Percentiles rank a stretch among this genome's conserved stretches.
Evolutionary conservation across 805 yeast species (phyloP).

Genomic region (Blastobotrys parvus): DNA sequence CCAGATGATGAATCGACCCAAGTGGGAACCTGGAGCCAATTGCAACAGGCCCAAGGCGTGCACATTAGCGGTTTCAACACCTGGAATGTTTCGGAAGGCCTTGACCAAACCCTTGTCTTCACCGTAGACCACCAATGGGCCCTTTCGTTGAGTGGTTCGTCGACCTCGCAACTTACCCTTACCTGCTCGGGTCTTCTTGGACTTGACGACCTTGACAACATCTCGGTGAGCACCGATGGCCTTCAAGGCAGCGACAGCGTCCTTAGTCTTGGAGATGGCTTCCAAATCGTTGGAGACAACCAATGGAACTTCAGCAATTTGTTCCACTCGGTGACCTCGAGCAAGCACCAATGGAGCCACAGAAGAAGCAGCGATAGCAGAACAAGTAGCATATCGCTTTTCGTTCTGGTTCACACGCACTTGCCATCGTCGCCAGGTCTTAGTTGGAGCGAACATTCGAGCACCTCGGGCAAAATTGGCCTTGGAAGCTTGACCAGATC

Average conservation of each 20-base stretch:
- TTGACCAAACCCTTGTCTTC: constrained; percentile 95
- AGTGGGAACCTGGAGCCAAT: constrained; percentile 99
- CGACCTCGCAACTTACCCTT: constrained; percentile 99
- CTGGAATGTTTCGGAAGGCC: constrained; percentile 99
- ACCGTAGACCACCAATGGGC: constrained; percentile 98
- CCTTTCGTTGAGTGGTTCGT: constrained; percentile 99
- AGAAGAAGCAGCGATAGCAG: constrained; percentile 98
- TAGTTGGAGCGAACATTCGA: constrained; percentile 99
- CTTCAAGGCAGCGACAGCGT: constrained; percentile 96
- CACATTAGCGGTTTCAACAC: constrained; percentile 96
- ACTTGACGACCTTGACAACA: constrained; percentile 94
- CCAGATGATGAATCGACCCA: constrained; percentile 99
- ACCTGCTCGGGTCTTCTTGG: constrained; percentile 99
- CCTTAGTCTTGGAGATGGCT: constrained; percentile 93
- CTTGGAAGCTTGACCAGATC: constrained; percentile 99
- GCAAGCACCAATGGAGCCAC: constrained; percentile 97
- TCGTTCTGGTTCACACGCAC: constrained; percentile 99
- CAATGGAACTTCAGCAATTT: constrained; percentile 96
- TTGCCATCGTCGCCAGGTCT: constrained; percentile 99
- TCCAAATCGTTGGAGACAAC: constrained; percentile 92
- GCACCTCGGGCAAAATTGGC: constrained; percentile 99
- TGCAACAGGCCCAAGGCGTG: constrained; percentile 89
- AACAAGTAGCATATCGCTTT: constrained; percentile 99
- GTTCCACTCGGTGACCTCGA: constrained; percentile 99
- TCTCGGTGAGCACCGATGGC: constrained; percentile 99